These are phyloP conservation scores for Penicillium dipodomyicola DNA, from an alignment of 495 filamentous ascomycete genomes.

Conservation along the genomic window DNA sequence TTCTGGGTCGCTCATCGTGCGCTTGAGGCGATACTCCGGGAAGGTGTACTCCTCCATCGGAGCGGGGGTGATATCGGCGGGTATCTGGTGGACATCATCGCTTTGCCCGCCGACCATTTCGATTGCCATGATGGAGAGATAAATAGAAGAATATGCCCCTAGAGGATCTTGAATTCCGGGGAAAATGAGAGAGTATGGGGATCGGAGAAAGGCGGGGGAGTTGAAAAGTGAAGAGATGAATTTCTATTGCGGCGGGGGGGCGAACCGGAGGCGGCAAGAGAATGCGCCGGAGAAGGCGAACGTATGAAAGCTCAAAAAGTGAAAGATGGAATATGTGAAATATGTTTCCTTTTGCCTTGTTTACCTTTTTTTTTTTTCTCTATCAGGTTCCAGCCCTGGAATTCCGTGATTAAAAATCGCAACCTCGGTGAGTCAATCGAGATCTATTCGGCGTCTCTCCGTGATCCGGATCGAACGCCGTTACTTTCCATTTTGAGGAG, in stretches of 20 bases:
- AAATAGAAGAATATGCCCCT: neutral
- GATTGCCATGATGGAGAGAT: slow-evolving; percentile 24
- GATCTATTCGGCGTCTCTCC: slow-evolving; percentile 15
- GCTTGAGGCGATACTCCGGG: slow-evolving; percentile 66
- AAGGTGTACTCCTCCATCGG: slow-evolving; percentile 64
- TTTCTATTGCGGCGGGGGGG: slow-evolving; percentile 5
- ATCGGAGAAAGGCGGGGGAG: neutral
- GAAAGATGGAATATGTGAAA: neutral
- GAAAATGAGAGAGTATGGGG: neutral
- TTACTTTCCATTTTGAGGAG: neutral
- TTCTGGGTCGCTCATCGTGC: slow-evolving; percentile 60
- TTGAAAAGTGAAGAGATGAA: slow-evolving; percentile 1
- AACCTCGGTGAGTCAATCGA: slow-evolving; percentile 32
- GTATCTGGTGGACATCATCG: slow-evolving; percentile 31
- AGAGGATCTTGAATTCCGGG: neutral
- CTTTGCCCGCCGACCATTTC: slow-evolving; percentile 32
- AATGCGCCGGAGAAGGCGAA: slow-evolving; percentile 12
- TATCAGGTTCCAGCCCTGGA: neutral
- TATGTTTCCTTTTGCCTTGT: neutral
- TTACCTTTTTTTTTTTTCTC: neutral
- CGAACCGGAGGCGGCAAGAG: slow-evolving; percentile 22
- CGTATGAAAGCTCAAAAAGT: neutral
- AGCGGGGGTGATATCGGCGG: slow-evolving; percentile 25
- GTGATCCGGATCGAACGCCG: slow-evolving; percentile 9
- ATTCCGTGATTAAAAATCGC: slow-evolving; percentile 19